Evolutionary conservation across 2,329 filamentous ascomycete genomes (phyloP), one percentile per base, ranked within the genome.

Genomic region (Pezicula carpinea): DNA sequence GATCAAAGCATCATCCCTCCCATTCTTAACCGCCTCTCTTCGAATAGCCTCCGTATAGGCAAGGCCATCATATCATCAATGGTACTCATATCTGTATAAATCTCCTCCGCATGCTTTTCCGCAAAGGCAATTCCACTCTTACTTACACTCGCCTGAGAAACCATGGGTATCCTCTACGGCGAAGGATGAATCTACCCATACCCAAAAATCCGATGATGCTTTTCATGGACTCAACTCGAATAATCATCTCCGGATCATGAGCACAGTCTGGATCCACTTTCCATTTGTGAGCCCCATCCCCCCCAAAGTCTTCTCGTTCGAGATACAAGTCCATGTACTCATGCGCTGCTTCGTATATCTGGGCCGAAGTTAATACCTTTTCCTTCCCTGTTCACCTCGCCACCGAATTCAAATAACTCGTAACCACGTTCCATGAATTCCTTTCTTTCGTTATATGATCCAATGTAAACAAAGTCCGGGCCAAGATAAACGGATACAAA

Each of bases 141-240:
- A 0, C 80, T 84, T 0, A 82, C 82, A 0, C 84, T 84, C 0
- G 84, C 84, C 62, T 88, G 84, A 4, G 87, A 69, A 5, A 87
- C 73, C 1, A 87, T 68, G 0, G 84, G 84, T 1, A 82, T 86
- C 1, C 84, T 69, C 56, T 88, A 84, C 0, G 82, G 82, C 83
- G 74, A 47, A 75, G 79, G 56, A 84, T 75, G 51, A 84, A 79
- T 18, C 79, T 80, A 0, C 80, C 81, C 0, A 79, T 45, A 23
- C 2, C 41, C 43, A n/a, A n/a, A 77, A 0, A 85, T 79, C 0
- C 61, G 70, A 66, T 79, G 84, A 63, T 77, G 79, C 56, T 80
- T 79, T 5, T 81, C 82, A 0, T 70, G 54, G 61, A 83, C 62
- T 85, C 38, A 26, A 40, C 11, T 4, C 18, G 38, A 4, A 83